Evolutionary conservation across 768 basidiomycete genomes (phyloP), one percentile per base, ranked within the genome.

Genomic region (Panaeolus cyanescens): DNA sequence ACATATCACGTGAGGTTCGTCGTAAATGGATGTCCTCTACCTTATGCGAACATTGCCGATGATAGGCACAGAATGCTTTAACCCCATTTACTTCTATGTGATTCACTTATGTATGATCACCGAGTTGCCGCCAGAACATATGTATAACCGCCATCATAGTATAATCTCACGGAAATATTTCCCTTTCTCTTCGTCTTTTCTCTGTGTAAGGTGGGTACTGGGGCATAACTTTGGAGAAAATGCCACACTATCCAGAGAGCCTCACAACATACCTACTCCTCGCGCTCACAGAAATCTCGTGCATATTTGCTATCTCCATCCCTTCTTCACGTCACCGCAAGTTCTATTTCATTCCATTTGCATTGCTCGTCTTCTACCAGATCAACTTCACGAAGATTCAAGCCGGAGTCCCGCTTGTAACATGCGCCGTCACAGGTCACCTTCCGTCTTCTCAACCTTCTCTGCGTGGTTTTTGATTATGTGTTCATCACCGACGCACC

Each of bases 401-500:
- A 20, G 42, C 36, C 40, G 28, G 10, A 32, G 13, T 17, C 32
- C 39, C 34, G 53, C 31, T 55, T 4, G 5, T 30, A 12, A 54
- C 19, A 5, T 32, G 34, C 42, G 9, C 58, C 12, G 39, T 62
- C 39, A 28, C 37, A 1, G 9, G 39, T 62, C 39, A 28, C 37
- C 1, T 32, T 58, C 31, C 54, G 61, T 34, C 55, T 68, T 31
- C 2, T 4, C n/a, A 20, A 4, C 39, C n/a, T 40, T 12, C 17
- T 40, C 3, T 61, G 66, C 28, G 54, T 58, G 13, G 64, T 62
- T 3, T 64, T 65, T 28, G 65, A 71, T 50, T 68, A 64, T 20
- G 61, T 68, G 28, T 28, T 70, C 22, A 31, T 71, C 13, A 62
- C 63, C 8, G 62, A 64, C 32, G 53, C 66, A 1, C 65, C 69